Percentiles rank a stretch among this genome's conserved stretches.
Conservation (phyloP, 2,329 filamentous ascomycete genomes). For the Diplocarpon rosae region DNA sequence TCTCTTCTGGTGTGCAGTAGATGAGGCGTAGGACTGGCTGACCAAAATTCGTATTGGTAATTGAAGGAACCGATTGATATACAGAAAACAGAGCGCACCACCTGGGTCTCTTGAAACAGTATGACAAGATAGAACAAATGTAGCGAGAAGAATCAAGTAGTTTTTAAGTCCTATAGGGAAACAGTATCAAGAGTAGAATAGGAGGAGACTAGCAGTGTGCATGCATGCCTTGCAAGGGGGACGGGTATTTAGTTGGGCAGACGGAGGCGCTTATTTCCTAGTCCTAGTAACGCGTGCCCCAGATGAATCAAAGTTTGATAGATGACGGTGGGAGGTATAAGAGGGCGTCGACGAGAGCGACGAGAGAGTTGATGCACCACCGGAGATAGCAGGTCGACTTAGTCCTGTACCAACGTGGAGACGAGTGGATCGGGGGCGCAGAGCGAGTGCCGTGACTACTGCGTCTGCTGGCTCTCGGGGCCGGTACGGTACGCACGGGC, state of each 20-base stretch:
- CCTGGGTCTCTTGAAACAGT: constrained; percentile 19
- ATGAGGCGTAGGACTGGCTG: constrained; percentile 13
- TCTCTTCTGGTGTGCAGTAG: background rate
- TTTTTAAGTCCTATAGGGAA: constrained; percentile 9
- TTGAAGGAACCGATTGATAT: constrained; percentile 15
- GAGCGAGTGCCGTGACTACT: background rate
- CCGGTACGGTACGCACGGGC: too few relatives aligned
- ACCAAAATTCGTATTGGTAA: constrained; percentile 16
- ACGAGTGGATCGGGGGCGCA: too few relatives aligned
- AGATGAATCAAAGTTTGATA: too few relatives aligned
- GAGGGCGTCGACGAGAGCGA: too few relatives aligned
- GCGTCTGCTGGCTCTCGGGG: background rate
- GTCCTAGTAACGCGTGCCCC: background rate
- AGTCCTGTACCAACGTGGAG: too few relatives aligned
- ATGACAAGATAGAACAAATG: constrained; percentile 10
- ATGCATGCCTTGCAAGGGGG: constrained; percentile 14
- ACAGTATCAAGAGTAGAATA: constrained; percentile 7
- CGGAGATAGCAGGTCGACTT: too few relatives aligned
- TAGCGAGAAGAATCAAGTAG: constrained; percentile 4
- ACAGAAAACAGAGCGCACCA: constrained; percentile 16
- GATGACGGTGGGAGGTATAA: too few relatives aligned
- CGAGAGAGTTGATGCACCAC: too few relatives aligned
- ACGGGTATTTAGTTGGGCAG: constrained; percentile 14
- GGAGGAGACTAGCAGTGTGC: constrained; percentile 18
- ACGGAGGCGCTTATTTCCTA: constrained; percentile 14